Percentiles rank a stretch among this genome's conserved stretches.
These are phyloP conservation scores for Thalassiosira livingstoniorum DNA, from an alignment of 352 stramenopile species.

Conservation along the genomic window DNA sequence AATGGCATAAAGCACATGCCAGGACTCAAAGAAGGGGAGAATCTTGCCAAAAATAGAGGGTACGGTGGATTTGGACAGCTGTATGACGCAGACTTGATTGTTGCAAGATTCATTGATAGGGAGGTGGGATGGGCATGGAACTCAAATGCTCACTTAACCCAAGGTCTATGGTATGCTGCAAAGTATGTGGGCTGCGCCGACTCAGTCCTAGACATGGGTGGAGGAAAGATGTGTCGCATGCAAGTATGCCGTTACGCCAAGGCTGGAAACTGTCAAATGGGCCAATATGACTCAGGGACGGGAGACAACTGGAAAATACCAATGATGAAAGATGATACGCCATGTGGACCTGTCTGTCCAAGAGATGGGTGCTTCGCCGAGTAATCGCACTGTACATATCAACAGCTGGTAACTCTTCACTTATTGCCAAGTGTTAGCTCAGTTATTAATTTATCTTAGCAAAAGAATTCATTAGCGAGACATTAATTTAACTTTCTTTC, in stretches of 20 bases:
- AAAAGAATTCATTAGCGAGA: too few species aligned
- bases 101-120: slow-evolving; percentile 29
- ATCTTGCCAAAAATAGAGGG: slow-evolving; percentile 38
- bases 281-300: background rate
- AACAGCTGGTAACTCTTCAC: too few species aligned
- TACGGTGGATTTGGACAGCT: background rate
- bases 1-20: slow-evolving; percentile 21
- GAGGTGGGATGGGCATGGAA: slow-evolving; percentile 41
- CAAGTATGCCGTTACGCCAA: slow-evolving; percentile 43
- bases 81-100: slow-evolving; percentile 12
- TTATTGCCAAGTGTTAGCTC: too few species aligned
- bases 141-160: slow-evolving; percentile 29
- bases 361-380: slow-evolving; percentile 15
- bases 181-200: slow-evolving; percentile 32
- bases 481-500: too few species aligned
- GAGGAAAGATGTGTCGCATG: slow-evolving; percentile 32
- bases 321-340: slow-evolving; percentile 45
- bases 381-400: too few species aligned
- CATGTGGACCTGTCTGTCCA: slow-evolving; percentile 27
- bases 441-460: too few species aligned
- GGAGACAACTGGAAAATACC: slow-evolving; percentile 34
- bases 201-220: slow-evolving; percentile 10
- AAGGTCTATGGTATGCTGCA: slow-evolving; percentile 28
- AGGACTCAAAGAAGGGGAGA: slow-evolving; percentile 26
- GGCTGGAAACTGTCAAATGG: slow-evolving; percentile 40